Evolutionary conservation across 805 yeast genomes (phyloP), one percentile per base, ranked within the genome.

Genomic region (Kodamaea hsintzibuensis): DNA sequence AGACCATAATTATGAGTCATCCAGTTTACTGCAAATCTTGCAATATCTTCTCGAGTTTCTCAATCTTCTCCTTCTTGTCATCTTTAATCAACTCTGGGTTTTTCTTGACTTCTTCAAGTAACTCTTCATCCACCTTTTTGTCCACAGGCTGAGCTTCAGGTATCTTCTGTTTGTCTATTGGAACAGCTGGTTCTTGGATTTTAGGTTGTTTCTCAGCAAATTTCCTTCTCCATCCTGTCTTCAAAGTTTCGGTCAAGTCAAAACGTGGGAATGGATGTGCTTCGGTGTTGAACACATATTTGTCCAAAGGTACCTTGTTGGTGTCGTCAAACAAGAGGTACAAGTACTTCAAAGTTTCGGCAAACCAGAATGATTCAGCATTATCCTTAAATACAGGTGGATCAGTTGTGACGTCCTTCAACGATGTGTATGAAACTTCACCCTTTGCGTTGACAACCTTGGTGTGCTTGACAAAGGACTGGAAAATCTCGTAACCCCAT

Each of bases 231-330:
- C 90, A 86, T 0, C 88, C 89, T 2, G 91, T 86, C 47, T 73
- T 74, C 63, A 85, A 83, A 52, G 66, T 60, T 8, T 80, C 75
- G 22, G 71, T 74, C 74, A 78, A 69, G 22, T 79, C 80, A 55
- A 90, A 82, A 40, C 74, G 78, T n/a, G 97, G 97, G 70, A 91
- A 82, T 38, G 96, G 95, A 67, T 91, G 98, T 0, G 96, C 98
- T 66, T 91, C 97, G 1, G 97, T 91, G 72, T 90, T 92, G 77
- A 89, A 90, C 5, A 92, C 91, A 51, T 85, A 80, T 54, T 84
- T 72, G 47, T 82, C 82, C 60, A 91, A 73, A 30, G 92, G 91
- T 58, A 88, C 71, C 52, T 83, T 78, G 57, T 80, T 76, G 14
- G 78, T 77, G 60, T 83, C 84, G 59, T 89, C 95, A 70, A 91